These are phyloP conservation scores for Candida ponderosae DNA, from an alignment of 805 yeast genomes.

Conservation along the genomic window DNA sequence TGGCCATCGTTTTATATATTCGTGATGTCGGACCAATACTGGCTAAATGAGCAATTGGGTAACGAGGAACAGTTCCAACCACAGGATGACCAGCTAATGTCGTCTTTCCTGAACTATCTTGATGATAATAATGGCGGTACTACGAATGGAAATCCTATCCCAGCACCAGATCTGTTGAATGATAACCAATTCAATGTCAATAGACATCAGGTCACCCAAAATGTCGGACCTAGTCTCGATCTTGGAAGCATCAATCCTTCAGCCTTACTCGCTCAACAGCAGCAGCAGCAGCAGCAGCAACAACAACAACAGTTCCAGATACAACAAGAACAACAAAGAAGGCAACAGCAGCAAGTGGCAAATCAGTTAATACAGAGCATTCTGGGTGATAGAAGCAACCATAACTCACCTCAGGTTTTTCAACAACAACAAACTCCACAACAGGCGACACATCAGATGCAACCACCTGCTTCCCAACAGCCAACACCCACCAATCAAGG, in stretches of 20 bases:
- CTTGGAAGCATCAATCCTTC: conserved; percentile 14
- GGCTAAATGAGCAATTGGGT: conserved; percentile 19
- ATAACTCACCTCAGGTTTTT: conserved; percentile 20
- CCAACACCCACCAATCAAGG: conserved; percentile 10
- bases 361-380: conserved; percentile 2
- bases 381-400: conserved; percentile 4
- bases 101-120: conserved; percentile 41
- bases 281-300: conserved; percentile 1
- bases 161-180: too few relatives aligned
- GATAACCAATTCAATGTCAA: too few relatives aligned
- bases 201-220: too few relatives aligned
- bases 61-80: conserved; percentile 13
- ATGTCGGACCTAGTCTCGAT: not conserved
- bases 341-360: conserved; percentile 19
- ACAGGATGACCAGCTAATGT: conserved; percentile 25
- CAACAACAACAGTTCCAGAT: not conserved
- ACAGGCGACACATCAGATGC: conserved; percentile 5
- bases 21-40: conserved; percentile 19
- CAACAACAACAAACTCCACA: conserved; percentile 10
- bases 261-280: conserved; percentile 11
- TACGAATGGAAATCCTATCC: conserved; percentile 1
- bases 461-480: conserved; percentile 9
- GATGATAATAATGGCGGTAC: conserved; percentile 22
- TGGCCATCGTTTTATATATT: too few relatives aligned
- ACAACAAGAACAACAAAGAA: not conserved